Conservation (phyloP, 768 basidiomycete species). For the Mycena rebaudengoi region DNA sequence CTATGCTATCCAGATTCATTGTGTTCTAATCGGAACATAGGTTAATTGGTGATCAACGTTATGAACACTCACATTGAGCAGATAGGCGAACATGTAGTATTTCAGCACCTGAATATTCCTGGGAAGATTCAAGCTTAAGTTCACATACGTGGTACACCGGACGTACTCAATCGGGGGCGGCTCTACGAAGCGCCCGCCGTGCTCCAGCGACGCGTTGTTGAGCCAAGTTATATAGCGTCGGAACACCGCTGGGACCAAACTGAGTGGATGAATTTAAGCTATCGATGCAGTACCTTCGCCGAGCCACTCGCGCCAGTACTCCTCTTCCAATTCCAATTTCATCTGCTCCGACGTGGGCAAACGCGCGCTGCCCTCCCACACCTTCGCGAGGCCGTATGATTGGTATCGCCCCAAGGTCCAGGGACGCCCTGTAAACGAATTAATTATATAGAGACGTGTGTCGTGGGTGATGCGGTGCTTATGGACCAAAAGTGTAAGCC, state of each 20-base stretch:
- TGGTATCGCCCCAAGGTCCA: constrained; percentile 29
- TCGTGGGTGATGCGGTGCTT: background rate
- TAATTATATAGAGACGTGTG: background rate
- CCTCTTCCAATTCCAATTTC: background rate
- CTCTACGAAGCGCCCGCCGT: constrained; percentile 18
- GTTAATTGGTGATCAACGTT: background rate
- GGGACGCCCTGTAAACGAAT: constrained; percentile 18
- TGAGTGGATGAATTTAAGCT: background rate
- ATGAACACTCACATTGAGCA: constrained; percentile 7
- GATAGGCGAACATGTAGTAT: constrained; percentile 8
- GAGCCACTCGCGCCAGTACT: constrained; percentile 10
- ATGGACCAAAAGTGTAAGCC: constrained; percentile 29
- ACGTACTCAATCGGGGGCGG: constrained; percentile 15
- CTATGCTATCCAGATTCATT: background rate
- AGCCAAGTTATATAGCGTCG: constrained; percentile 15
- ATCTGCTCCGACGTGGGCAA: background rate
- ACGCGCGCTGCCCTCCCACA: constrained; percentile 31
- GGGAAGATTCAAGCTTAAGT: too few relatives aligned
- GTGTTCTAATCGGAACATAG: constrained; percentile 1
- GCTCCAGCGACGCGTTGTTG: constrained; percentile 13
- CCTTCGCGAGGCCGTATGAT: constrained; percentile 31
- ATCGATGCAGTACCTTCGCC: background rate
- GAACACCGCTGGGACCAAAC: background rate
- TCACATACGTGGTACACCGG: background rate
- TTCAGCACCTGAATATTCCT: constrained; percentile 13